Base-by-base conservation (phyloP, 495 filamentous ascomycete genomes). In the Penicillium cosmopolitanum region DNA sequence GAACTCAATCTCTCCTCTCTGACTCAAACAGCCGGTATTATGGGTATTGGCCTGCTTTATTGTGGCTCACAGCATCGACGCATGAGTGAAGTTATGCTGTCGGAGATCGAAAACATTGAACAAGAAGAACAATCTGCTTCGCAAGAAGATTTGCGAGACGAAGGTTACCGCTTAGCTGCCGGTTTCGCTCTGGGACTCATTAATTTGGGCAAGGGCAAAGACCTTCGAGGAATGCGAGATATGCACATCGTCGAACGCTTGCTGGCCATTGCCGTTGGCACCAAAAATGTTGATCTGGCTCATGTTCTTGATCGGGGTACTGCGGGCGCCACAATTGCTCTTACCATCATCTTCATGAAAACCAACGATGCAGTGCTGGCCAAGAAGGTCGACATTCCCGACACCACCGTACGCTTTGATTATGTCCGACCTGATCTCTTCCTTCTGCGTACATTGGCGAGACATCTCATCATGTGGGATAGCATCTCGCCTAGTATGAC, bases 61-160 rank as follows among this genome's bases (percentile, higher is more conserved):
- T 96, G 90, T 75, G 89, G 91, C 69, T 96, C 93, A 21, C 95
- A 98, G 63, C 95, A 99, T 76, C 89, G 95, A 8, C 86, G 95
- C 51, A 99, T 99, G 95, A 97, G 91, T 67, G 95, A 99, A 71
- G 89, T 98, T 35, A 96, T 98, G 91, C 84, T 98, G 40, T 97
- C 93, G 0, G 95, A 99, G 71, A 95, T 99, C 50, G 93, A 97
- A 63, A 88, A 91, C 51, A 80, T 89, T 40, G 91, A 91, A 38
- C 72, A 84, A 13, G 90, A 91, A 48, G 93, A 97, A 58, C 78
- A 78, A 18, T 79, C 80, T 15, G 77, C 81, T 43, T 78, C 82
- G 16, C 77, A 80, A 16, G 87, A 89, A 63, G 86, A 84, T n/a
- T 73, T 97, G 15, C 87, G 96, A 23, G 92, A 96, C 65, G 95